phyloP scores from a whole-genome alignment of 2,329 filamentous ascomycete species.

The Juglanconis sp. region DNA sequence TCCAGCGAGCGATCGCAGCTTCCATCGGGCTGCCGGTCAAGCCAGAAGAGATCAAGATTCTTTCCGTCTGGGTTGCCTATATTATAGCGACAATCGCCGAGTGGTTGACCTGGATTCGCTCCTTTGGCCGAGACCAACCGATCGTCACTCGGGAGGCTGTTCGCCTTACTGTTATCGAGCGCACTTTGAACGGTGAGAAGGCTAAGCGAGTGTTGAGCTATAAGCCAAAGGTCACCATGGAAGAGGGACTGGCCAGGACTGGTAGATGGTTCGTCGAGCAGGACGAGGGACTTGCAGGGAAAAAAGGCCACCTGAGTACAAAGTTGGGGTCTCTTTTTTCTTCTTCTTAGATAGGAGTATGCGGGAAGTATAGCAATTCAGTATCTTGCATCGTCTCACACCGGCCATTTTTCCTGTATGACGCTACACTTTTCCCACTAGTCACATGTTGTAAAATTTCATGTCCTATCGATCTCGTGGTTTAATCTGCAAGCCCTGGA shows the following conservation, averaged over 20 bases:
- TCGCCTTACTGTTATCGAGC: constrained; percentile 17
- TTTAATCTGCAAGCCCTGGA: too few relatives aligned
- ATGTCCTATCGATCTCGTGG: too few relatives aligned
- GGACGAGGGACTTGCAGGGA: background rate
- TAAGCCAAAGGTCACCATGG: constrained; percentile 17
- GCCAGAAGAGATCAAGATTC: constrained; percentile 20
- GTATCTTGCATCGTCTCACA: too few relatives aligned
- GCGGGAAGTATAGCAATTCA: too few relatives aligned
- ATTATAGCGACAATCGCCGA: constrained; percentile 25
- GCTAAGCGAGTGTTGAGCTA: constrained; percentile 21
- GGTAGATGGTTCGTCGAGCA: constrained; percentile 22
- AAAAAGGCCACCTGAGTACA: constrained; percentile 3
- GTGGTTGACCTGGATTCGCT: constrained; percentile 21
- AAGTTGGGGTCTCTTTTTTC: too few relatives aligned
- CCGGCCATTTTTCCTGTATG: too few relatives aligned
- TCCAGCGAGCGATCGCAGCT: constrained; percentile 24
- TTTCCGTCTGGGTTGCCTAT: constrained; percentile 24
- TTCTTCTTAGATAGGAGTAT: too few relatives aligned
- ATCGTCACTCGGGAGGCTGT: constrained; percentile 20
- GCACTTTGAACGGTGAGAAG: constrained; percentile 21
- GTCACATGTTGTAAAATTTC: too few relatives aligned
- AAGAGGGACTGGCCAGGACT: constrained; percentile 17
- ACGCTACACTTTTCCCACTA: too few relatives aligned
- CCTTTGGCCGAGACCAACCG: constrained; percentile 18
- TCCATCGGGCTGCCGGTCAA: constrained; percentile 23